These are phyloP conservation scores for Epichloe elymi DNA, from an alignment of 2,329 filamentous ascomycete species.

Conservation along the genomic window DNA sequence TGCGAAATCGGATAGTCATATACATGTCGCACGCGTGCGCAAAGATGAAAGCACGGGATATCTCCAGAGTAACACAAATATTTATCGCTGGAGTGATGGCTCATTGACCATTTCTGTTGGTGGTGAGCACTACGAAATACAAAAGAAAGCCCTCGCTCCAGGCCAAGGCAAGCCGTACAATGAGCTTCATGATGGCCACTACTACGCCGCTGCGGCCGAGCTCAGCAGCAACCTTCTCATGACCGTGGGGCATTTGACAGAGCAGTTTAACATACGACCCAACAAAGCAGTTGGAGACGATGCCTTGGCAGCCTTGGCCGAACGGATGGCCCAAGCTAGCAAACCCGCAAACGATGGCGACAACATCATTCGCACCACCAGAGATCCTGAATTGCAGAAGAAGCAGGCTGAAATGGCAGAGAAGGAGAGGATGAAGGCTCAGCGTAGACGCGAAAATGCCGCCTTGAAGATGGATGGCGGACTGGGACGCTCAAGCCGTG, in stretches of 20 bases:
- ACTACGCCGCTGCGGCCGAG: conserved; percentile 62
- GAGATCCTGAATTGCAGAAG: conserved; percentile 65
- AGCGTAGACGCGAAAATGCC: conserved; percentile 54
- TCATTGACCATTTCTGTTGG: conserved; percentile 65
- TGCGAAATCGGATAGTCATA: conserved; percentile 39
- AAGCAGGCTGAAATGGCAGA: conserved; percentile 61
- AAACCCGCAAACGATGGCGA: conserved; percentile 42
- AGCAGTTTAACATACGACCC: conserved; percentile 55
- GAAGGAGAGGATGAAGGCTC: conserved; percentile 56
- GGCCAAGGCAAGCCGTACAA: conserved; percentile 46
- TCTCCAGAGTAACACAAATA: conserved; percentile 60
- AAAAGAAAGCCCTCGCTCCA: conserved; percentile 56
- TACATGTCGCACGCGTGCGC: conserved; percentile 56
- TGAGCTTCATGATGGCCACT: conserved; percentile 57
- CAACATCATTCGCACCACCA: conserved; percentile 56
- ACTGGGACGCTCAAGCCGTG: conserved; percentile 33
- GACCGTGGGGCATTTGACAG: conserved; percentile 62
- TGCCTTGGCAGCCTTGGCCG: conserved; percentile 55
- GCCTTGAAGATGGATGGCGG: conserved; percentile 51
- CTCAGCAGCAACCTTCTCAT: conserved; percentile 54
- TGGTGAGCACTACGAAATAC: conserved; percentile 62
- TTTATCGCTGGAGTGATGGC: conserved; percentile 70
- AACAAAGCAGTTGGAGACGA: conserved; percentile 57
- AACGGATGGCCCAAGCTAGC: conserved; percentile 51
- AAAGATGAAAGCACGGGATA: conserved; percentile 51